phyloP scores from a whole-genome alignment of 805 yeast genomes.

The Hanseniaspora hatyaiensis region DNA sequence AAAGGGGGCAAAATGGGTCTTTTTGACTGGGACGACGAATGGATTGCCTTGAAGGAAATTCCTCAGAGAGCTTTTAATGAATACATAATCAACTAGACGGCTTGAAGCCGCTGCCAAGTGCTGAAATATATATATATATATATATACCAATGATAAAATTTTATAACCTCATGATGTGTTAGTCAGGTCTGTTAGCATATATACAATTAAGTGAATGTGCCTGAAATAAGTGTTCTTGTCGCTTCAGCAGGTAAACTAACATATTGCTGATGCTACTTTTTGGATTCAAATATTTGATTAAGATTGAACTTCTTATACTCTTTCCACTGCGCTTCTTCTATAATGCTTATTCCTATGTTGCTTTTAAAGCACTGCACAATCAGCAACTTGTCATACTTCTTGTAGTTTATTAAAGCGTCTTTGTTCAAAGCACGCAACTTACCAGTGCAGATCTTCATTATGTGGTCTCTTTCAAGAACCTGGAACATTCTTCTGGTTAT shows the following conservation, averaged over 20 bases:
- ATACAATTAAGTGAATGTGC: too few relatives aligned
- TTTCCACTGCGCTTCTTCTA: constrained; percentile 43
- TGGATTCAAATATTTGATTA: constrained; percentile 59
- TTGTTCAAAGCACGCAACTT: constrained; percentile 30
- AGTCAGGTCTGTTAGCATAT: too few relatives aligned
- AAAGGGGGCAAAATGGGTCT: constrained; percentile 16
- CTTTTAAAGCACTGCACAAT: constrained; percentile 81
- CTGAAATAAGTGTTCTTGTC: too few relatives aligned
- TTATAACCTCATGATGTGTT: too few relatives aligned
- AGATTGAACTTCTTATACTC: constrained; percentile 59
- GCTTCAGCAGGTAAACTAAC: too few relatives aligned
- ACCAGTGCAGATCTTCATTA: constrained; percentile 61
- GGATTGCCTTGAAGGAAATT: constrained; percentile 7
- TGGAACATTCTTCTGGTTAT: constrained; percentile 70
- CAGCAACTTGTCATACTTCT: constrained; percentile 63
- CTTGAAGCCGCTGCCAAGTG: too few relatives aligned
- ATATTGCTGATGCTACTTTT: too few relatives aligned
- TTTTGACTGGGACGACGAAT: constrained; percentile 15
- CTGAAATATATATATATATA: too few relatives aligned
- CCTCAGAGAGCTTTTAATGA: constrained; percentile 12
- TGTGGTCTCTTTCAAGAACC: constrained; percentile 55
- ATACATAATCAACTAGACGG: too few relatives aligned
- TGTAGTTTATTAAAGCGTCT: constrained; percentile 22
- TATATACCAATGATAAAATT: too few relatives aligned
- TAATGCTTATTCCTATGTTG: constrained; percentile 78